Evolutionary conservation across 306 rosid genomes (phyloP).

Genomic region (Oxytropis ochrocephala): DNA sequence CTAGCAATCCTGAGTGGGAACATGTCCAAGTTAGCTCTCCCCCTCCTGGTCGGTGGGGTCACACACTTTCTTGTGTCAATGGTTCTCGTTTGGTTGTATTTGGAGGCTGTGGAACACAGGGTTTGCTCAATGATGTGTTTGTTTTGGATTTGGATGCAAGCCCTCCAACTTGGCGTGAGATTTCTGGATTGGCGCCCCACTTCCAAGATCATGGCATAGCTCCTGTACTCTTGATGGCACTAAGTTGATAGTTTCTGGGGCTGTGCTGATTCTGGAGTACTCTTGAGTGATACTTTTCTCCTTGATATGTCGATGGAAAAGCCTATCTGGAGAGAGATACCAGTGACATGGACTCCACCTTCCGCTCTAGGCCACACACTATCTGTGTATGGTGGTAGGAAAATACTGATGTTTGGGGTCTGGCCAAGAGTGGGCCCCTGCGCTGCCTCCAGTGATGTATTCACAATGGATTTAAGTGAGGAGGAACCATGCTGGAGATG

Average conservation of each 20-base stretch:
- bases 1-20: constrained; percentile 94
- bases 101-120: constrained; percentile 98
- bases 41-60: constrained; percentile 99
- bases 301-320: constrained; percentile 98
- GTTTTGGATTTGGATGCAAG: constrained; percentile 88
- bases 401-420: constrained; percentile 99
- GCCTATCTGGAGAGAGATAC: constrained; percentile 96
- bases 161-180: constrained; percentile 98
- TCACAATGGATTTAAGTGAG: constrained; percentile 93
- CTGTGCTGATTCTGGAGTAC: constrained; percentile 98
- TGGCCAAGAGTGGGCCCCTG: constrained; percentile 97
- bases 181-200: constrained; percentile 99
- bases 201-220: constrained; percentile 99
- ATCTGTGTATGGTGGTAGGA: constrained; percentile 96
- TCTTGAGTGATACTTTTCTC: constrained; percentile 88
- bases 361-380: constrained; percentile 93
- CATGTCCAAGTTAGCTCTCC: constrained; percentile 98
- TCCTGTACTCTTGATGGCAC: constrained; percentile 99
- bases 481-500: constrained; percentile 99
- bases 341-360: constrained; percentile 97
- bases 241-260: constrained; percentile 99
- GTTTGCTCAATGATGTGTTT: constrained; percentile 96
- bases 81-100: constrained; percentile 93
- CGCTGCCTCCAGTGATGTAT: constrained; percentile 93
- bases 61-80: constrained; percentile 92